Percentiles rank a stretch among this genome's conserved stretches.
phyloP scores from a whole-genome alignment of 2,329 filamentous ascomycete species.

The Botrytis porri region DNA sequence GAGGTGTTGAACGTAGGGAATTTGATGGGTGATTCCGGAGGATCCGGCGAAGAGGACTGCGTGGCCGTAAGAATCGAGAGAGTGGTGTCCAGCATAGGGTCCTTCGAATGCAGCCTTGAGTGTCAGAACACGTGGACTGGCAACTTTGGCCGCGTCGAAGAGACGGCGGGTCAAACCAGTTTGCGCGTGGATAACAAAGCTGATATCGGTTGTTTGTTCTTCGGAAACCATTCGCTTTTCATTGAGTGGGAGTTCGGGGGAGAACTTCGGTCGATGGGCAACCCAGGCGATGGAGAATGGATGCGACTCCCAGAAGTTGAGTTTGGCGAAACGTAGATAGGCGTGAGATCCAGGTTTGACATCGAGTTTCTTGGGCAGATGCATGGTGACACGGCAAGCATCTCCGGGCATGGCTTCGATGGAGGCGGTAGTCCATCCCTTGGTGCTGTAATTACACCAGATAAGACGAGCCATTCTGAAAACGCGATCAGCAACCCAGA shows the following conservation, averaged over 20 bases:
- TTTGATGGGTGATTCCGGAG: conserved; percentile 92
- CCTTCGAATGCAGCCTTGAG: conserved; percentile 73
- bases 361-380: conserved; percentile 62
- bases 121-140: conserved; percentile 16
- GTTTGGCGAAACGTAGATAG: conserved; percentile 66
- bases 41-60: conserved; percentile 87
- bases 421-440: conserved; percentile 59
- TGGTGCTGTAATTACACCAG: conserved; percentile 57
- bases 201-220: conserved; percentile 51
- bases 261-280: conserved; percentile 49
- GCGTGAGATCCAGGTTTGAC: conserved; percentile 71
- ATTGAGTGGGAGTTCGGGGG: conserved; percentile 37
- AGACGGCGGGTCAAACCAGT: conserved; percentile 85
- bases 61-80: conserved; percentile 88
- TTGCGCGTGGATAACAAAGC: conserved; percentile 82
- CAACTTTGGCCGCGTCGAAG: conserved; percentile 62
- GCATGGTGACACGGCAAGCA: conserved; percentile 66
- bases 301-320: conserved; percentile 70
- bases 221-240: conserved; percentile 37
- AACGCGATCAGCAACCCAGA: conserved; percentile 74
- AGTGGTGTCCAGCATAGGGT: conserved; percentile 81
- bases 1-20: conserved; percentile 80
- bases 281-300: conserved; percentile 79
- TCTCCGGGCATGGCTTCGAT: conserved; percentile 69
- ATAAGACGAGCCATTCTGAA: conserved; percentile 61